Evolutionary conservation across 805 yeast species (phyloP).

Genomic region (Metschnikowia similis): DNA sequence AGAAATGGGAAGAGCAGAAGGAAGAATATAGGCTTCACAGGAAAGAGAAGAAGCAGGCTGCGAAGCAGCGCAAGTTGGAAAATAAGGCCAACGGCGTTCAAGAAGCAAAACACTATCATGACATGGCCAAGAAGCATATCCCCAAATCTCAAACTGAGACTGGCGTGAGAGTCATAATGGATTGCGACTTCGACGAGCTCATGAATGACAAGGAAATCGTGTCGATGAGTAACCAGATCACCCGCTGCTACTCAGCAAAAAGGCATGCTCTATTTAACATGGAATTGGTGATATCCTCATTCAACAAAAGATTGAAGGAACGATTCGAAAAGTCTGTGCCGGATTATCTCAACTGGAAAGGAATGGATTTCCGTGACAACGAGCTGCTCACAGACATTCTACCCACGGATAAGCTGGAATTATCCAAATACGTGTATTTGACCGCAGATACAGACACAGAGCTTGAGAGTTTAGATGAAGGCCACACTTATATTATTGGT

Average conservation of each 20-base stretch:
- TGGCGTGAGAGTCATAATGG: constrained; percentile 61
- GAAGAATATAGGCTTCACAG: constrained; percentile 53
- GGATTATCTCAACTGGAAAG: constrained; percentile 65
- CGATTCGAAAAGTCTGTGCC: constrained; percentile 63
- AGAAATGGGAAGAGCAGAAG: constrained; percentile 60
- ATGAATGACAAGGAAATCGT: constrained; percentile 73
- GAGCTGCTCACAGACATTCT: constrained; percentile 27
- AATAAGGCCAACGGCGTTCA: constrained; percentile 15
- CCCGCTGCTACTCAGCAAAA: constrained; percentile 77
- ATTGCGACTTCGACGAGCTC: constrained; percentile 85
- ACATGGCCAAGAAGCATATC: constrained; percentile 26
- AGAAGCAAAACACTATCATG: constrained; percentile 20
- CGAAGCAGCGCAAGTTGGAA: constrained; percentile 26
- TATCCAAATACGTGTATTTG: constrained; percentile 55
- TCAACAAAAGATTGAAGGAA: constrained; percentile 58
- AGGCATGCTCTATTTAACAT: constrained; percentile 56
- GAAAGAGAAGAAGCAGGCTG: constrained; percentile 47
- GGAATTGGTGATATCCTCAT: constrained; percentile 57
- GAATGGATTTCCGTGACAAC: constrained; percentile 47
- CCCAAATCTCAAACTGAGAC: constrained; percentile 44
- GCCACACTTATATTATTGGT: constrained; percentile 80
- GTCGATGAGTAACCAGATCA: constrained; percentile 74
- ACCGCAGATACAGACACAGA: constrained; percentile 84
- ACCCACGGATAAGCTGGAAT: constrained; percentile 26
- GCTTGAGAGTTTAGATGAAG: constrained; percentile 58